A percentile compares a stretch with the other conserved stretches of the same genome.
Conservation (phyloP, 441 rosid genomes). For the Pelargonium myrrhifolium region DNA sequence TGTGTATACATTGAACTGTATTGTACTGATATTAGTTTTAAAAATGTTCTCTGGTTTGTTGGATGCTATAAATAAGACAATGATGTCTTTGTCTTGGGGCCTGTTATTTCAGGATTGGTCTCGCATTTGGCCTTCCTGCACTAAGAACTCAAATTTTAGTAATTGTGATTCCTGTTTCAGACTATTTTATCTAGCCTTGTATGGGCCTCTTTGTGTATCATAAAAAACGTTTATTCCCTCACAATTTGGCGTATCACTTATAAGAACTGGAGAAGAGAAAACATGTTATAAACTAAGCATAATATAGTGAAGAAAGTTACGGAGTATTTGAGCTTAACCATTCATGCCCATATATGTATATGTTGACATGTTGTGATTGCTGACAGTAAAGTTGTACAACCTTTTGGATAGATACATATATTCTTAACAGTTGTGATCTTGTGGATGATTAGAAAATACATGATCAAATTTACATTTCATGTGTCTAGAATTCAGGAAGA, state of each 20-base stretch:
- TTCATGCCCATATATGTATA: too few relatives aligned
- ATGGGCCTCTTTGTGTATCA: not conserved
- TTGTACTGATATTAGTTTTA: too few relatives aligned
- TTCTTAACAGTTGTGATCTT: not conserved
- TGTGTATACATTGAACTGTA: too few relatives aligned
- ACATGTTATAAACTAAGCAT: too few relatives aligned
- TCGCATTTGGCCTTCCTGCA: not conserved
- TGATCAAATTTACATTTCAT: not conserved
- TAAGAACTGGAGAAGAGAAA: not conserved
- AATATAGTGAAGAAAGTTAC: too few relatives aligned
- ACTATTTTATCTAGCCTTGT: not conserved
- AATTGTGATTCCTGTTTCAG: too few relatives aligned
- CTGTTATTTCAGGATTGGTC: not conserved
- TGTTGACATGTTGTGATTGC: too few relatives aligned
- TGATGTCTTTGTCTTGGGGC: not conserved
- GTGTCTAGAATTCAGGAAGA: constrained; percentile 48
- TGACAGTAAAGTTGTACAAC: too few relatives aligned
- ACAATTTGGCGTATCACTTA: not conserved
- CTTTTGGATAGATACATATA: too few relatives aligned
- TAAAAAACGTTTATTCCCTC: not conserved
- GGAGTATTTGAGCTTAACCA: too few relatives aligned
- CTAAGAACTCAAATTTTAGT: not conserved
- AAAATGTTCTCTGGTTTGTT: not conserved
- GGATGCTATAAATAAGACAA: not conserved
- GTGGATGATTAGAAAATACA: not conserved